Evolutionary conservation across 208 protist species (phyloP).

Genomic region (Strigomonas culicis): DNA sequence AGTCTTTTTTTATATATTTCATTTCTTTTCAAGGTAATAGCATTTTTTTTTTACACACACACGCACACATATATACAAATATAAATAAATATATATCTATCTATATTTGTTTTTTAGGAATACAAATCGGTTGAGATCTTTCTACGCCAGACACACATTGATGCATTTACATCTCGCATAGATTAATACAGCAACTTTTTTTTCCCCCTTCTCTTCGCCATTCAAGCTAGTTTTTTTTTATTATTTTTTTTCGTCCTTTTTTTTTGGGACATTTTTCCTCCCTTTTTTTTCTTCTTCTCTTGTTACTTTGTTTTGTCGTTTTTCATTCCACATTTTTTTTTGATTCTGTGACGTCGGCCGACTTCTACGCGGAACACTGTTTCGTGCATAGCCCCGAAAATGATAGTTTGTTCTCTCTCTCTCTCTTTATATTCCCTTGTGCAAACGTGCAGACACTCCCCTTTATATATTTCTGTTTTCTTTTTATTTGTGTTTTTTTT

Average conservation of each 20-base stretch:
- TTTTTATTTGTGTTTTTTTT: neutral
- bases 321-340: neutral
- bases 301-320: neutral
- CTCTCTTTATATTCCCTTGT: neutral
- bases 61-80: neutral
- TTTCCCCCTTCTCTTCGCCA: neutral
- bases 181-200: neutral
- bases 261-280: neutral
- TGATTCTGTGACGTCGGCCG: no score
- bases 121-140: neutral
- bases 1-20: no score
- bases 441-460: neutral
- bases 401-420: neutral
- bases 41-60: neutral
- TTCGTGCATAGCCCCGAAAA: no score
- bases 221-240: neutral
- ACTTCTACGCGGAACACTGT: no score
- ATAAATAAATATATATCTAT: neutral
- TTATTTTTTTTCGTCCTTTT: neutral
- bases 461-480: constrained; percentile 10
- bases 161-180: no score
- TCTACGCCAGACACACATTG: neutral
- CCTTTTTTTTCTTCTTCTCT: neutral
- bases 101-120: neutral
- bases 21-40: no score